A percentile compares a stretch with the other conserved stretches of the same genome.
phyloP scores from a whole-genome alignment of 2,329 filamentous ascomycete genomes.

The Bipolaris bicolor region DNA sequence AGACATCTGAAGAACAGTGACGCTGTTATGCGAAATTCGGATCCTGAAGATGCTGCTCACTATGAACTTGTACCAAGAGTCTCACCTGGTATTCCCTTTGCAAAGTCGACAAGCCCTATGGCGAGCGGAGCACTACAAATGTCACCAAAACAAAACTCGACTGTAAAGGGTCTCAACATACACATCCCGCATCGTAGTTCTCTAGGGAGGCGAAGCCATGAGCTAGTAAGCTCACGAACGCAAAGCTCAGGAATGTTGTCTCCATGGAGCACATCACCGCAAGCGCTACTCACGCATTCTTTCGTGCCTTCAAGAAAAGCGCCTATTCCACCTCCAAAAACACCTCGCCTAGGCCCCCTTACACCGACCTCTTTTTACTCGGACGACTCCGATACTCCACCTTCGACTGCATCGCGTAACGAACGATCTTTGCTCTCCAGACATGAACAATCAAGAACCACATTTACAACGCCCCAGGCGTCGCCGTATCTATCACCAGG shows the following conservation, averaged over 20 bases:
- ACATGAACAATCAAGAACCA: neutral
- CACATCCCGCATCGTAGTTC: slow-evolving; percentile 27
- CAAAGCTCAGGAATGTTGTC: slow-evolving; percentile 38
- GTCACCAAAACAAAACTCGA: slow-evolving; percentile 26
- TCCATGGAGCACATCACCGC: slow-evolving; percentile 31
- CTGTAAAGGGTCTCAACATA: slow-evolving; percentile 29
- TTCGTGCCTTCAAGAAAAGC: slow-evolving; percentile 16
- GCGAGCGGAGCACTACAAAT: slow-evolving; percentile 20
- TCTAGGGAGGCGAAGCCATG: slow-evolving; percentile 4
- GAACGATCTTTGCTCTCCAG: slow-evolving; percentile 19
- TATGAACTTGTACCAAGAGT: slow-evolving; percentile 27
- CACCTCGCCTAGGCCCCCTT: slow-evolving; percentile 16
- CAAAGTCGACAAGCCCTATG: slow-evolving; percentile 27
- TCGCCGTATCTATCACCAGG: neutral
- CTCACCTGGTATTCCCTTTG: slow-evolving; percentile 31
- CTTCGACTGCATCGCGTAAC: slow-evolving; percentile 10
- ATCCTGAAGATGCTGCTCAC: slow-evolving; percentile 8
- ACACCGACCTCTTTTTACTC: slow-evolving; percentile 12
- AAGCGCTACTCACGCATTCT: slow-evolving; percentile 28
- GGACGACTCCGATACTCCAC: slow-evolving; percentile 10
- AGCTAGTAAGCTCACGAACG: slow-evolving; percentile 33
- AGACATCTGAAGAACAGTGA: slow-evolving; percentile 21
- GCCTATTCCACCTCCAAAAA: slow-evolving; percentile 24
- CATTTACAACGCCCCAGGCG: slow-evolving; percentile 1
- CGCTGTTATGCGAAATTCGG: slow-evolving; percentile 20